Evolutionary conservation across 179 eudicot species (phyloP), one percentile per base, ranked within the genome.

Genomic region (Amaranthus tricolor): DNA sequence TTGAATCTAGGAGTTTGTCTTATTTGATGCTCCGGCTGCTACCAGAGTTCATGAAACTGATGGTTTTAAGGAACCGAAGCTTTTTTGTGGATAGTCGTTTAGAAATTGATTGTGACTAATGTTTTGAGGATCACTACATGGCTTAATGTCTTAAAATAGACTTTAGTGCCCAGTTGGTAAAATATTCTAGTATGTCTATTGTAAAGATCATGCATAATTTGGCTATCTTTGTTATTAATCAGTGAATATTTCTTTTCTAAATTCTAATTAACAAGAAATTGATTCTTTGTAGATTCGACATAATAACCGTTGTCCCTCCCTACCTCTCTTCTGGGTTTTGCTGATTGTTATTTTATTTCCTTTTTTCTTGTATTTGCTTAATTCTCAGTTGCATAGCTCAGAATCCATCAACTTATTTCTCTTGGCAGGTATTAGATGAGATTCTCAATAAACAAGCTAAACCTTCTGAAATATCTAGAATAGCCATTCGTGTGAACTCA

Each of bases 401-500:
- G 10, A n/a, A 15, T 47, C 11, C 48, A 63, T 40, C 9, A 45
- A 14, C 21, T 21, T 40, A 48, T 21, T 72, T 6, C 51, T 69
- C n/a, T 62, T 69, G 31, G 45, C 31, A 94, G 97, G 80, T 86
- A 17, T 65, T 94, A 75, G 94, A 88, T 83, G 85, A 78, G 78
- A 87, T 92, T 79, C 85, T 94, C 58, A 96, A 86, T 74, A 82
- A 83, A 66, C 81, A 24, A 11, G 69, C 79, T 9, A 62, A 48
- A 20, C 91, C 94, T 80, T 86, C 88, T 74, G 85, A 88, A 74
- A 70, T 94, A 78, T 81, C 97, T 77, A 88, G 98, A 83, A 85
- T 94, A 81, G 82, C 95, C 16, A 61, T 94, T 66, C 40, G 78
- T 70, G 66, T 90, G 65, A 94, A 92, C 76, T 82, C 93, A 24